Evolutionary conservation across 176 grass and related monocot genomes (phyloP).

Genomic region (Puccinellia tenuiflora): DNA sequence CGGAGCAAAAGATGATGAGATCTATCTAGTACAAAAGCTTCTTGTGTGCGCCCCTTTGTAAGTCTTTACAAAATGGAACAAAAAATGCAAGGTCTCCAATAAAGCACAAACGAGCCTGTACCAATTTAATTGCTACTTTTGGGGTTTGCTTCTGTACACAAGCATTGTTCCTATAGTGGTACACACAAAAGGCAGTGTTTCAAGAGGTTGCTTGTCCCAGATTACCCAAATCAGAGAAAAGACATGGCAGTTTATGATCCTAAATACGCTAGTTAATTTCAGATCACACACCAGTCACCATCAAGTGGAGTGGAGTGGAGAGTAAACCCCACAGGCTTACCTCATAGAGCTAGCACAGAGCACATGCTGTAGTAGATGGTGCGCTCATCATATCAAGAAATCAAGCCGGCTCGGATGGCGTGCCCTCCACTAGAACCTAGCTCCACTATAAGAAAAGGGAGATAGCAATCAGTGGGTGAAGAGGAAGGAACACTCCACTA

Average conservation of each 20-base stretch:
- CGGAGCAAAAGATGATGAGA: background rate
- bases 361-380: background rate
- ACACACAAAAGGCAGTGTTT: background rate
- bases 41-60: background rate
- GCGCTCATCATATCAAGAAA: background rate
- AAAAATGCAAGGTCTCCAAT: background rate
- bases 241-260: background rate
- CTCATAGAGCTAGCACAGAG: background rate
- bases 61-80: background rate
- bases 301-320: background rate
- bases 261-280: background rate
- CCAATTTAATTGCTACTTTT: background rate
- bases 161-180: background rate
- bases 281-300: background rate
- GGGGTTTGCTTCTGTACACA: conserved; percentile 17
- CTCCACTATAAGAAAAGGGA: background rate
- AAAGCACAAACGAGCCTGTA: background rate
- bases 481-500: conserved; percentile 5
- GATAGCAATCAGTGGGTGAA: background rate
- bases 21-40: background rate
- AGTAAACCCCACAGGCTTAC: background rate
- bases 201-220: background rate
- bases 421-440: background rate
- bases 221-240: background rate
- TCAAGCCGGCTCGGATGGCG: background rate